phyloP scores from a whole-genome alignment of 2,329 filamentous ascomycete genomes.

The Eutypa lata region DNA sequence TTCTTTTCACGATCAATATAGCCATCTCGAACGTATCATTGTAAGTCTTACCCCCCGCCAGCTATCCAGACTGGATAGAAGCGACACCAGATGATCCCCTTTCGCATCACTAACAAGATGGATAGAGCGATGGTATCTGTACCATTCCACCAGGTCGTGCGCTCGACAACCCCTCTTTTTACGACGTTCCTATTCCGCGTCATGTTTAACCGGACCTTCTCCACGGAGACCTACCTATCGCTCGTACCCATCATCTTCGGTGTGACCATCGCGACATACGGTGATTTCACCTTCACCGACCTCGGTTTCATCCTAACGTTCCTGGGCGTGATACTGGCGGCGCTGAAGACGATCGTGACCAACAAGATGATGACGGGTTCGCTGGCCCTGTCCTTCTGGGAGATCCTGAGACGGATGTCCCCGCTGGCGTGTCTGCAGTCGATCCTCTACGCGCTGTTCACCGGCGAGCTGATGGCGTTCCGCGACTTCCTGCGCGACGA shows the following conservation, averaged over 20 bases:
- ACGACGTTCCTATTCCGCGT: constrained; percentile 60
- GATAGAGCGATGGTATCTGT: constrained; percentile 54
- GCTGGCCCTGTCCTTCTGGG: constrained; percentile 54
- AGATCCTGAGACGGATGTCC: constrained; percentile 61
- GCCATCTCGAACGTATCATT: constrained; percentile 63
- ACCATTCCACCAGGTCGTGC: constrained; percentile 64
- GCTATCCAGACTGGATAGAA: too few species aligned
- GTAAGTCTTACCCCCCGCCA: constrained; percentile 24
- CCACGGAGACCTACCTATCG: constrained; percentile 54
- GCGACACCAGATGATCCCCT: too few species aligned
- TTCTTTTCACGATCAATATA: constrained; percentile 62
- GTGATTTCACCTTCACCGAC: constrained; percentile 61
- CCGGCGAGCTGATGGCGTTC: constrained; percentile 49
- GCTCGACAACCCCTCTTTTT: constrained; percentile 59
- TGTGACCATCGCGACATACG: constrained; percentile 57
- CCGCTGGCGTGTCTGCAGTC: constrained; percentile 57
- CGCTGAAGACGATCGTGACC: constrained; percentile 60
- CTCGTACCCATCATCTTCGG: constrained; percentile 59
- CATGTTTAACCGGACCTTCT: constrained; percentile 53
- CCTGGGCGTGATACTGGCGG: constrained; percentile 51
- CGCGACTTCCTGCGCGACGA: constrained; percentile 17
- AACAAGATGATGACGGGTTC: constrained; percentile 63
- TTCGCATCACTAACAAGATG: neutral
- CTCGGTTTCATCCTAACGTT: constrained; percentile 54
- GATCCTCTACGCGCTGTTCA: constrained; percentile 46